These are phyloP conservation scores for Xeromyces bisporus DNA, from an alignment of 495 filamentous ascomycete species.

Conservation along the genomic window DNA sequence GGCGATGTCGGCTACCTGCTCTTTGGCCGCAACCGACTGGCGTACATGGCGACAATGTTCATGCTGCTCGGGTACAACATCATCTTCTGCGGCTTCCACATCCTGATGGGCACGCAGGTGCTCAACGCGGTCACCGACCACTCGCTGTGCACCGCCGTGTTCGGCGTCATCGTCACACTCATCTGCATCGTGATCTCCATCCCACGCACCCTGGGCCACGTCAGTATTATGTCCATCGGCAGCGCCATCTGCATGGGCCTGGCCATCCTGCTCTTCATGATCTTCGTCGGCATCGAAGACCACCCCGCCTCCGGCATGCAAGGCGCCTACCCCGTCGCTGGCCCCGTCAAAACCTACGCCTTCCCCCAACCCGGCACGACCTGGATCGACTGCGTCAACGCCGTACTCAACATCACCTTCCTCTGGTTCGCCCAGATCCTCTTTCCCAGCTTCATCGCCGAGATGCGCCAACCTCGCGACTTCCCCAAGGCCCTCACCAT, in stretches of 20 bases:
- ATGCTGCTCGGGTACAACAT: slow-evolving; percentile 27
- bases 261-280: slow-evolving; percentile 28
- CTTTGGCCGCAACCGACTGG: slow-evolving; percentile 20
- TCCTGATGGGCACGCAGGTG: slow-evolving; percentile 22
- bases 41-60: slow-evolving; percentile 19
- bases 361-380: slow-evolving; percentile 29
- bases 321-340: slow-evolving; percentile 20
- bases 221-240: slow-evolving; percentile 31
- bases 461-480: slow-evolving; percentile 40
- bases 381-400: slow-evolving; percentile 30
- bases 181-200: slow-evolving; percentile 26
- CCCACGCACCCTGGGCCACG: slow-evolving; percentile 23
- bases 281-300: slow-evolving; percentile 27
- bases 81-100: slow-evolving; percentile 22
- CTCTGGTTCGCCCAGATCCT: slow-evolving; percentile 35
- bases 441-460: slow-evolving; percentile 40
- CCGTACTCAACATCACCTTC: slow-evolving; percentile 28
- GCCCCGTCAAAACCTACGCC: slow-evolving; percentile 25
- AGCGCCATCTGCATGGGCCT: slow-evolving; percentile 30
- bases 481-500: slow-evolving; percentile 37
- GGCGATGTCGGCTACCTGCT: slow-evolving; percentile 24
- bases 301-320: slow-evolving; percentile 18
- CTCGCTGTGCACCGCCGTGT: slow-evolving; percentile 19
- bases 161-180: slow-evolving; percentile 16
- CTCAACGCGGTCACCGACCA: slow-evolving; percentile 22